Evolutionary conservation across 257 asterid species (phyloP).

Genomic region (Eustoma russellianum): DNA sequence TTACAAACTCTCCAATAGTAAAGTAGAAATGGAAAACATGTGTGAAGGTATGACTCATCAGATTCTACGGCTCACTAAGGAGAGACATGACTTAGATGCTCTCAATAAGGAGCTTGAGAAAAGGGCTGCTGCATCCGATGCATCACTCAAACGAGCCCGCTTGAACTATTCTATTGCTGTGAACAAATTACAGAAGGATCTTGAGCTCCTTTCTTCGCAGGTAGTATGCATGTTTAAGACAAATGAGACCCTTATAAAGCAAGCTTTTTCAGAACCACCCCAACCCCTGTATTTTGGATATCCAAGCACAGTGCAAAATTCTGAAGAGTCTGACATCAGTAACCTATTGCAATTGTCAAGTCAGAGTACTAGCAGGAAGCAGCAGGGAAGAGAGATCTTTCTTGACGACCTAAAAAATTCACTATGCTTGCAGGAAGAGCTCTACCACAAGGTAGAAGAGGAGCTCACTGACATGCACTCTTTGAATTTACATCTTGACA

Average conservation of each 20-base stretch:
- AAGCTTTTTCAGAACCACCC: constrained; percentile 54
- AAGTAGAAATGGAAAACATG: constrained; percentile 57
- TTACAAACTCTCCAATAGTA: constrained; percentile 47
- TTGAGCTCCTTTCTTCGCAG: constrained; percentile 91
- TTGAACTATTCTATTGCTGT: constrained; percentile 91
- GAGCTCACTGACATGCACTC: constrained; percentile 74
- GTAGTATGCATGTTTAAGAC: constrained; percentile 87
- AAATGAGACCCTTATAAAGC: constrained; percentile 75
- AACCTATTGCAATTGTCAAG: constrained; percentile 24
- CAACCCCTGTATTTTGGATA: constrained; percentile 22
- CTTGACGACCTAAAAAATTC: constrained; percentile 77
- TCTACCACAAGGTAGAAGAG: constrained; percentile 68
- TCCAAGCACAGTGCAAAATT: constrained; percentile 13
- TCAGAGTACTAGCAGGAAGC: constrained; percentile 36
- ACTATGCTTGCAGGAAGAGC: constrained; percentile 67
- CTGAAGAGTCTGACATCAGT: constrained; percentile 27
- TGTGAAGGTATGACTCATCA: constrained; percentile 54
- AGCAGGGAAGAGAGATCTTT: constrained; percentile 63
- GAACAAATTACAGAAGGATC: constrained; percentile 88
- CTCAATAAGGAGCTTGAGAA: constrained; percentile 71
- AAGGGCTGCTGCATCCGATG: constrained; percentile 70
- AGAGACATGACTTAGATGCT: constrained; percentile 55
- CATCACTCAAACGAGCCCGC: constrained; percentile 83
- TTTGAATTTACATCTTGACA: constrained; percentile 56
- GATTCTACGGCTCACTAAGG: constrained; percentile 48